These are phyloP conservation scores for Entomortierella parvispora DNA, from an alignment of 192 early-diverging fungal species.

Conservation along the genomic window DNA sequence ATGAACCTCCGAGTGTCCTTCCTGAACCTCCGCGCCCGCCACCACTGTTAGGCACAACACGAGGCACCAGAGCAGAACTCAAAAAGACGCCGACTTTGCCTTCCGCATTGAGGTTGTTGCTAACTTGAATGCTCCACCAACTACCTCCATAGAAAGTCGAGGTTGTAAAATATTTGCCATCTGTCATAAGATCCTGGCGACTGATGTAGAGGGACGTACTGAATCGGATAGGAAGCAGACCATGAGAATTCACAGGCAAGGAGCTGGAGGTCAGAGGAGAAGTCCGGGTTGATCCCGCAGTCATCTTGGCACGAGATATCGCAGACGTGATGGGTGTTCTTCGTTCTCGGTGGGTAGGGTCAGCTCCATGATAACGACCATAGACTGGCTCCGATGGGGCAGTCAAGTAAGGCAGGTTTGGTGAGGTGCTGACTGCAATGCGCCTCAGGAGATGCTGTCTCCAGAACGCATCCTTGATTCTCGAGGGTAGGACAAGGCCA, in stretches of 20 bases:
- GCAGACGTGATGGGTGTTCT: background rate
- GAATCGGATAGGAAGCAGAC: conserved; percentile 42
- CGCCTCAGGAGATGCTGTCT: conserved; percentile 39
- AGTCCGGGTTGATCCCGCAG: background rate
- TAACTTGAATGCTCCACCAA: conserved; percentile 53
- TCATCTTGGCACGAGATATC: conserved; percentile 7
- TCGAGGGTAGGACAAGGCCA: conserved; percentile 30
- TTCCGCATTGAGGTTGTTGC: conserved; percentile 33
- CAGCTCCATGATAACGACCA: conserved; percentile 23
- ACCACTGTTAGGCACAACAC: conserved; percentile 13
- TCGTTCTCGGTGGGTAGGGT: conserved; percentile 10
- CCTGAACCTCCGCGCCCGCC: conserved; percentile 5
- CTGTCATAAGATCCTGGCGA: conserved; percentile 45
- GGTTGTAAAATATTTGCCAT: conserved; percentile 45
- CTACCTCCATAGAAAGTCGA: conserved; percentile 51
- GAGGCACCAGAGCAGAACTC: conserved; percentile 25
- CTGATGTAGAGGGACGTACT: conserved; percentile 48
- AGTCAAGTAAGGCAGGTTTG: conserved; percentile 10
- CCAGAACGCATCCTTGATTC: conserved; percentile 50
- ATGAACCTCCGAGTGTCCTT: background rate
- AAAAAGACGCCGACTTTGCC: conserved; percentile 37
- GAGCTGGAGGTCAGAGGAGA: background rate
- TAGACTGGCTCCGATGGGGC: conserved; percentile 8
- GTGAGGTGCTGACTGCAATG: conserved; percentile 26
- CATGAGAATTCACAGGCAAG: conserved; percentile 16